Evolutionary conservation across 1,139 yeast species (phyloP), one percentile per base, ranked within the genome.

Genomic region (Scheffersomyces parashehatae): DNA sequence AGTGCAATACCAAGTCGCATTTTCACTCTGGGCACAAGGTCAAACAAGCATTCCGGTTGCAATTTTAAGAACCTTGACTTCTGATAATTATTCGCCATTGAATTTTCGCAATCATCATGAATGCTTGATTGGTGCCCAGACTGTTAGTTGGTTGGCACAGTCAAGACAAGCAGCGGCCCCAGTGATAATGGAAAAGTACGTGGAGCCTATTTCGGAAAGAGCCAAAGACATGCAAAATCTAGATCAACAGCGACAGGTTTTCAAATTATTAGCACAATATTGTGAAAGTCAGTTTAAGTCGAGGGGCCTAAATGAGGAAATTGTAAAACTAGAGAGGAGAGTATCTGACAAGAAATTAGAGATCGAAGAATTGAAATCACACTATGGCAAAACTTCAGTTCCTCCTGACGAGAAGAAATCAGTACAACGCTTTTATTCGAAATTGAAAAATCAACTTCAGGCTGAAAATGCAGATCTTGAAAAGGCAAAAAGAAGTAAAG

Each of bases 71-170:
- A 58, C 60, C 12, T 36, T 59, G 53, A 37, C 49, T 28, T 31
- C 24, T 13, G 39, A 46, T 2, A 34, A 44, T 3, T 37, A 46
- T 3, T 45, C 61, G 7, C 61, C 68, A 4, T 36, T 58, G 13
- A 43, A 50, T 1, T 44, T 49, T 4, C 46, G 73, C 29, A 56
- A 55, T 4, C 51, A 74, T 8, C 61, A 62, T 37, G 42, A 45
- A 32, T 43, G 55, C n/a, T 54, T 70, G 28, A 53, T 82, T 1
- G 66, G 68, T 30, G 77, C 89, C 0, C 66, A 61, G n/a, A 60
- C 88, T 43, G 88, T 84, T 0, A 72, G 77, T 39, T 89, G 97
- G 96, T 68, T 82, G 44, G 75, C 88, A 0, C 76, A 72, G 35
- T 85, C 95, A 0, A 76, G 86, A 39, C 85, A 83, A 45, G 95